Conservation (phyloP, 176 grass and related monocot species). For the Chloris gayana region DNA sequence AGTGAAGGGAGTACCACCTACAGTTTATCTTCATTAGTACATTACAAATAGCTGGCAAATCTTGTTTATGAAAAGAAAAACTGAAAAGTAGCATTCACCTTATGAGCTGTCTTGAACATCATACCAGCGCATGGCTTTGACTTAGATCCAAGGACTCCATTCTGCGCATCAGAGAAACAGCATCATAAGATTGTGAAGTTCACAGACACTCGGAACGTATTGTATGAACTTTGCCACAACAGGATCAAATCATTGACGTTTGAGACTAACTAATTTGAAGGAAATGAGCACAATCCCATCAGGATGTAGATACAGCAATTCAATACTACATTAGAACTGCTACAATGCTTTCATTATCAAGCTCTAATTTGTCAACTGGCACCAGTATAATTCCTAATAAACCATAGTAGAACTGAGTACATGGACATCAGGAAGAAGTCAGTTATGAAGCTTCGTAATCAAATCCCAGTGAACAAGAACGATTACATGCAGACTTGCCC, state of each 20-base stretch:
- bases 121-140: conserved; percentile 1
- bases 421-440: neutral
- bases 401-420: neutral
- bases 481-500: too few species aligned
- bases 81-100: neutral
- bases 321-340: neutral
- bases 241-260: neutral
- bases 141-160: conserved; percentile 25
- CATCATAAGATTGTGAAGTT: neutral
- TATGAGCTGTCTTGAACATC: conserved; percentile 18
- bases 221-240: neutral
- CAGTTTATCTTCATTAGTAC: neutral
- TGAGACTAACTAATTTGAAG: neutral
- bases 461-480: neutral
- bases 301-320: neutral
- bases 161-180: conserved; percentile 27
- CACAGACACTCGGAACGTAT: too few species aligned
- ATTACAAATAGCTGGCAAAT: neutral
- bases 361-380: neutral
- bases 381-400: neutral
- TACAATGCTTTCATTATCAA: neutral
- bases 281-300: neutral
- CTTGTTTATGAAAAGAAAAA: neutral
- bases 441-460: neutral
- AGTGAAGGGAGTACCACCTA: conserved; percentile 15